Percentiles rank a stretch among this genome's conserved stretches.
These are phyloP conservation scores for Raddia guianensis DNA, from an alignment of 176 grass and related monocot genomes.

Conservation along the genomic window DNA sequence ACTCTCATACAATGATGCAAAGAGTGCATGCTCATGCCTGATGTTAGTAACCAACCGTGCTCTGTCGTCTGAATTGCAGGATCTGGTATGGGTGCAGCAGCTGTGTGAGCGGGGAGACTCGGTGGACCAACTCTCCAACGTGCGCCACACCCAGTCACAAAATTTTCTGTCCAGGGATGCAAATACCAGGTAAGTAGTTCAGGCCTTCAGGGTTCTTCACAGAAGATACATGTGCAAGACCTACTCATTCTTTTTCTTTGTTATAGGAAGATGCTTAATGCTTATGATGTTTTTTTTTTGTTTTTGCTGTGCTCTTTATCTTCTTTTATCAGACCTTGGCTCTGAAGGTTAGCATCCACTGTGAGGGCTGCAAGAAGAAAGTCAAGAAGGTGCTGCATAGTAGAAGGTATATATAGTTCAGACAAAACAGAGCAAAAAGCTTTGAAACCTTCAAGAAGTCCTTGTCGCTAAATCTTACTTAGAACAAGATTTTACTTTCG, in stretches of 20 bases:
- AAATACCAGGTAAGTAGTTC: conserved; percentile 69
- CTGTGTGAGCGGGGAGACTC: no score
- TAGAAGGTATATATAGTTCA: conserved; percentile 66
- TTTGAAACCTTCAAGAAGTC: background rate
- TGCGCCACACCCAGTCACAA: no score
- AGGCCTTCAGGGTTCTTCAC: conserved; percentile 19
- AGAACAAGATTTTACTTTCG: background rate
- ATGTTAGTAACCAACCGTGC: no score
- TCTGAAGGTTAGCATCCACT: conserved; percentile 97
- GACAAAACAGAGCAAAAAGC: background rate
- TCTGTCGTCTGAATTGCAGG: no score
- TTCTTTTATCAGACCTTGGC: conserved; percentile 52
- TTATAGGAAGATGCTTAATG: conserved; percentile 28
- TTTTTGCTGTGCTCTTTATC: conserved; percentile 12
- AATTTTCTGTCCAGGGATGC: no score
- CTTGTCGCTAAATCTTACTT: background rate
- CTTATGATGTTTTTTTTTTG: background rate
- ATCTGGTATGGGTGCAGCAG: no score
- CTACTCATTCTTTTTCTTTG: background rate
- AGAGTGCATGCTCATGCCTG: no score
- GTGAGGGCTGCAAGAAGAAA: conserved; percentile 97
- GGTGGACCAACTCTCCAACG: no score
- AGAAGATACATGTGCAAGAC: background rate
- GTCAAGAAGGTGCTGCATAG: conserved; percentile 93
- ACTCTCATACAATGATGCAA: no score